Evolutionary conservation across 2,329 filamentous ascomycete genomes (phyloP), one percentile per base, ranked within the genome.

Genomic region (Trichoderma arundinaceum): DNA sequence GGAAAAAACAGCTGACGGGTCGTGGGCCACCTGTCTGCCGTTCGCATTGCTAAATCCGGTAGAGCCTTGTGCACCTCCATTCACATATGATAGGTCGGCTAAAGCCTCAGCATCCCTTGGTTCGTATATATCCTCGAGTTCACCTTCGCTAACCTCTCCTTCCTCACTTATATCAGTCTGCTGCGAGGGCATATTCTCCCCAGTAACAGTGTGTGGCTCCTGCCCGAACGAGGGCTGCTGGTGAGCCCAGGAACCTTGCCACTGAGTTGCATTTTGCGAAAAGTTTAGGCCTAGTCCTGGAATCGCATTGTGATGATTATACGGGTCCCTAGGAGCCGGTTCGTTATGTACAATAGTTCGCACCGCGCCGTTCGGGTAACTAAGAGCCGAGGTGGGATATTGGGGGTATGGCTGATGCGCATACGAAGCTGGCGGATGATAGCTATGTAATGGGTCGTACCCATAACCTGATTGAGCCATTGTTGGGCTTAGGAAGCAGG

Each of bases 91-190:
- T n/a, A 44, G 7, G 12, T 22, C 48, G 35, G 44, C 39, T 12
- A 51, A 33, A 46, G 12, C 33, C 49, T 57, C 65, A 39, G 63
- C 57, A 15, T 69, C 68, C 13, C 61, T 66, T 9, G 83, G 80
- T 56, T 86, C 83, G 67, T 87, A 87, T 2, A 83, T 71, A 70
- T 87, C 84, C 57, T 87, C 84, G 56, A 84, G 82, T 70, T 90
- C 88, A 17, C 83, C 85, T 71, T 94, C 92, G 68, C 87, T 91
- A 35, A 95, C 75, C 75, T 96, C 92, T 15, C 90, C 91, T 72
- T 96, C 92, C 72, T 95, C 91, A 53, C 72, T 70, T 2, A 63
- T 70, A 43, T 72, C 71, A 7, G 69, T 69, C 35, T 68, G 59
- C 32, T 68, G 48, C 17, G 17, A 35, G 32, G 19, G 48, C n/a